Conservation (phyloP, 2,329 filamentous ascomycete species). For the Plectosphaerella plurivora region DNA sequence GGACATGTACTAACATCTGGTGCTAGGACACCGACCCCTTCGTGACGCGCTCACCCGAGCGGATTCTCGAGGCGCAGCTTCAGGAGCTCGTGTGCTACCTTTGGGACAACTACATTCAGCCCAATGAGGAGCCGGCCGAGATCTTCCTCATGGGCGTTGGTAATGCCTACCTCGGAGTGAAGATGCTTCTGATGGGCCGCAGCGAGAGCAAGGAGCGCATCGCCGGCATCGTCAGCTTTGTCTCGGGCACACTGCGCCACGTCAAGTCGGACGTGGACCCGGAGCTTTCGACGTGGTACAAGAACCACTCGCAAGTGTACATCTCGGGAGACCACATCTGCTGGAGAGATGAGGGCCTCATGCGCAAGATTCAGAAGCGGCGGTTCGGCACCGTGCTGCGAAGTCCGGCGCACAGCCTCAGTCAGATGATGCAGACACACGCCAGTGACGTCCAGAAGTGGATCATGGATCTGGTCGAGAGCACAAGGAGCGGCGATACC, state of each 20-base stretch:
- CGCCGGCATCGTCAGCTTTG: slow-evolving; percentile 73
- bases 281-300: slow-evolving; percentile 77
- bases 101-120: slow-evolving; percentile 96
- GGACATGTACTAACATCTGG: not conserved
- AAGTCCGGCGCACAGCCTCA: slow-evolving; percentile 43
- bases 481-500: slow-evolving; percentile 33
- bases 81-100: slow-evolving; percentile 78
- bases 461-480: slow-evolving; percentile 37
- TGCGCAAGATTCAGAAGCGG: slow-evolving; percentile 53
- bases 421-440: slow-evolving; percentile 54
- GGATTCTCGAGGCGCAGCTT: slow-evolving; percentile 51
- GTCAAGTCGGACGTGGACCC: slow-evolving; percentile 75
- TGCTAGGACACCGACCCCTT: slow-evolving; percentile 42
- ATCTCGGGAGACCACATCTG: slow-evolving; percentile 71
- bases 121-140: slow-evolving; percentile 64
- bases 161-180: slow-evolving; percentile 80
- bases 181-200: slow-evolving; percentile 73
- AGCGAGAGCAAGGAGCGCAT: slow-evolving; percentile 65
- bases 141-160: slow-evolving; percentile 86
- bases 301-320: slow-evolving; percentile 73
- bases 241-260: slow-evolving; percentile 70
- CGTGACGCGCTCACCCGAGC: slow-evolving; percentile 39
- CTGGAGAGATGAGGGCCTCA: slow-evolving; percentile 63
- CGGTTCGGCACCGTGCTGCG: slow-evolving; percentile 56
- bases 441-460: slow-evolving; percentile 46